Evolutionary conservation across 441 rosid genomes (phyloP).

Genomic region (Bocquillonia castaneifolia): DNA sequence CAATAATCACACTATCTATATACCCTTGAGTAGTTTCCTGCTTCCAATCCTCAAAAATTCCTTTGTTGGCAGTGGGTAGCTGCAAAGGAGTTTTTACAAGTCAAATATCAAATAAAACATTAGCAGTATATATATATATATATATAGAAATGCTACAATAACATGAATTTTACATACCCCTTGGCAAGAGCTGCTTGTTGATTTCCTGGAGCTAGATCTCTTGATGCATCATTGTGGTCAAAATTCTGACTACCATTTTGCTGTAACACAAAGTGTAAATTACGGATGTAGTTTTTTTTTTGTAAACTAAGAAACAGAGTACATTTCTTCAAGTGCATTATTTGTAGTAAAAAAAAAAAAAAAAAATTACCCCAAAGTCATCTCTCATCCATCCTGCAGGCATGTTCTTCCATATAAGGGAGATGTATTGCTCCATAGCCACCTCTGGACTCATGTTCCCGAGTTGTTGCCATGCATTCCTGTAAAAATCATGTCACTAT

Average conservation of each 20-base stretch:
- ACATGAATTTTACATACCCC: not conserved
- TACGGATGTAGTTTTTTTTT: not conserved
- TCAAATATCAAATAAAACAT: too few species aligned
- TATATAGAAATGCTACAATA: too few species aligned
- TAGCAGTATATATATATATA: too few species aligned
- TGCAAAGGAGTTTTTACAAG: too few species aligned
- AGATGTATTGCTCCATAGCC: slow-evolving; percentile 53
- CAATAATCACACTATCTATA: too few species aligned
- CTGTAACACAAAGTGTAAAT: not conserved
- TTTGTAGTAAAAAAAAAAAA: not conserved
- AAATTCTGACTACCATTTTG: not conserved
- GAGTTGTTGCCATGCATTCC: slow-evolving; percentile 50
- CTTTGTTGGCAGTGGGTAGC: too few species aligned
- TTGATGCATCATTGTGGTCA: not conserved
- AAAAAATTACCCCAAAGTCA: slow-evolving; percentile 25
- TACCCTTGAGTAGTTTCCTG: too few species aligned
- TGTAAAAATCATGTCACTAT: slow-evolving; percentile 3
- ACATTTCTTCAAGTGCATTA: not conserved
- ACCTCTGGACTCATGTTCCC: slow-evolving; percentile 44
- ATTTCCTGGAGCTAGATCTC: not conserved
- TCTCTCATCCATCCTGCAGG: slow-evolving; percentile 33
- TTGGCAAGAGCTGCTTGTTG: not conserved
- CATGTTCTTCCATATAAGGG: slow-evolving; percentile 32
- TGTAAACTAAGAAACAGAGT: too few species aligned
- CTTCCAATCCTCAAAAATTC: too few species aligned